phyloP scores from a whole-genome alignment of 352 stramenopile genomes.

The Thalassiosira hispida region DNA sequence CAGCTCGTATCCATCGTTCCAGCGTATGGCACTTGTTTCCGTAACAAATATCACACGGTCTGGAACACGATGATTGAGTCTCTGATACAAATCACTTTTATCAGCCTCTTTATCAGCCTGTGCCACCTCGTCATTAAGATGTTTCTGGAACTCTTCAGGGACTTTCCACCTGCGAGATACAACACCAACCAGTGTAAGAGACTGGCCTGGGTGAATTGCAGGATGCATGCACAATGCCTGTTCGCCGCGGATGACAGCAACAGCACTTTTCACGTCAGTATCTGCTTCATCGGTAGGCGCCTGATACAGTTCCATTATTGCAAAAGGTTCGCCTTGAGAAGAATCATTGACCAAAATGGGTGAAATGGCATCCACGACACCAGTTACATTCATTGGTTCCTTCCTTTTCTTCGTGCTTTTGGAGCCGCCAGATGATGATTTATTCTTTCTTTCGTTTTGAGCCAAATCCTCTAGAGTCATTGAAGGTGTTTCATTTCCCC shows the following conservation, averaged over 20 bases:
- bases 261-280: constrained; percentile 38
- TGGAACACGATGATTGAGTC: constrained; percentile 57
- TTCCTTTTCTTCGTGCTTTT: constrained; percentile 35
- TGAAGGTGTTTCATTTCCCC: constrained; percentile 2
- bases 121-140: constrained; percentile 15
- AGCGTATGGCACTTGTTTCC: constrained; percentile 42
- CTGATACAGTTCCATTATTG: constrained; percentile 78
- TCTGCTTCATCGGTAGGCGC: constrained; percentile 8
- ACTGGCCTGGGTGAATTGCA: constrained; percentile 55
- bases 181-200: constrained; percentile 48
- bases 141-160: constrained; percentile 35
- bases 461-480: constrained; percentile 37
- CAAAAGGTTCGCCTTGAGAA: constrained; percentile 70
- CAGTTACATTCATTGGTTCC: constrained; percentile 47
- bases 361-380: constrained; percentile 72
- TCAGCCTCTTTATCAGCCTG: neutral
- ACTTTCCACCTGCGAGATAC: constrained; percentile 56
- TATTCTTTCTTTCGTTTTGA: constrained; percentile 20
- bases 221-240: constrained; percentile 44
- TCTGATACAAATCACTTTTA: constrained; percentile 42
- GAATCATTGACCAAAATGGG: constrained; percentile 72
- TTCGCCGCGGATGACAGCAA: constrained; percentile 55
- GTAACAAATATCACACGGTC: constrained; percentile 70
- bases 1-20: constrained; percentile 24
- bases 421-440: neutral